These are phyloP conservation scores for Mallotus nudiflorus DNA, from an alignment of 345 rosid genomes.

Conservation along the genomic window DNA sequence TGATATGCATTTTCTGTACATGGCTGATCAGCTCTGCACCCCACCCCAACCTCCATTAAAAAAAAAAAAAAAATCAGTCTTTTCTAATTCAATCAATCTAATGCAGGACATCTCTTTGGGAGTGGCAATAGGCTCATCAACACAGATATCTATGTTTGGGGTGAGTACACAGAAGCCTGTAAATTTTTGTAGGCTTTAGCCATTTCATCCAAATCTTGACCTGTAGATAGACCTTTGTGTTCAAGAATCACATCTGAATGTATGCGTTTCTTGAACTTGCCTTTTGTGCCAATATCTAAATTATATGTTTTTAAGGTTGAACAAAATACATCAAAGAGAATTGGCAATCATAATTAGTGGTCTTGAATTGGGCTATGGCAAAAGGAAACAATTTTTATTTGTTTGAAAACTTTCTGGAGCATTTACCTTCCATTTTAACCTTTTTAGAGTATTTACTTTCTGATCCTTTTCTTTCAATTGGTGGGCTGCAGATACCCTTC, in stretches of 20 bases:
- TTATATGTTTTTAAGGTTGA: background rate
- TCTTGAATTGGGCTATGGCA: too few relatives aligned
- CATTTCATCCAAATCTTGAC: background rate
- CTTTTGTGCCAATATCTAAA: background rate
- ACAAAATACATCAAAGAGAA: background rate
- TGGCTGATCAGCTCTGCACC: background rate
- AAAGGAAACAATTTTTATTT: background rate
- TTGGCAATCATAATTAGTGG: background rate
- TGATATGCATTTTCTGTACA: background rate
- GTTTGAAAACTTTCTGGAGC: too few relatives aligned
- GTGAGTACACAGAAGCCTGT: too few relatives aligned
- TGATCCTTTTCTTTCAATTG: background rate
- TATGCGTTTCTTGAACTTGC: background rate
- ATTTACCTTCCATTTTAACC: too few relatives aligned
- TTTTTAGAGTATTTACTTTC: background rate
- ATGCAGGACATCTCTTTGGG: constrained; percentile 47
- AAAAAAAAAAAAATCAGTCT: background rate
- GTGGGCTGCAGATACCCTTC: constrained; percentile 17
- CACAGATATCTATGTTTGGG: constrained; percentile 56
- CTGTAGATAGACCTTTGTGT: background rate
- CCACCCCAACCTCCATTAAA: background rate
- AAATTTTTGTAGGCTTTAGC: background rate
- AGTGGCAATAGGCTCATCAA: constrained; percentile 60
- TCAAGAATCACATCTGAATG: background rate
- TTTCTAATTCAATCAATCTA: constrained; percentile 1